Conservation (phyloP, 306 rosid species). For the Prunus salicina region DNA sequence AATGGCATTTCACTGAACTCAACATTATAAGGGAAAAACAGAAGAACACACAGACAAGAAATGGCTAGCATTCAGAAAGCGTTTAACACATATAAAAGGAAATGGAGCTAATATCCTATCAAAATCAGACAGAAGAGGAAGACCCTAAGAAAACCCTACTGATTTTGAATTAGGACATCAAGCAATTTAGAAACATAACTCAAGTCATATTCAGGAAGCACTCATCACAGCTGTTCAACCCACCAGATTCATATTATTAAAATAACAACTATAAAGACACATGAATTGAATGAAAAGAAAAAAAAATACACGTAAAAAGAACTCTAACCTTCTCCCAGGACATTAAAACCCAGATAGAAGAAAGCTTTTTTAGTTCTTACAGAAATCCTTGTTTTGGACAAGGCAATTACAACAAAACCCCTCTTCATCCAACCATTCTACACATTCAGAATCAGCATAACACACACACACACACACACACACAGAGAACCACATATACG, state of each 20-base stretch:
- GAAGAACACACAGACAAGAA: not conserved
- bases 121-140: not conserved
- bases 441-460: not conserved
- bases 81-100: not conserved
- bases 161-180: not conserved
- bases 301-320: not conserved
- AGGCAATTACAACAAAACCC: not conserved
- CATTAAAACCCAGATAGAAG: not conserved
- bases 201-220: not conserved
- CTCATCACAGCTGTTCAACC: not conserved
- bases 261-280: not conserved
- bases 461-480: not conserved
- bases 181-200: not conserved
- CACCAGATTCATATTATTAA: not conserved
- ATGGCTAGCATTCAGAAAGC: not conserved
- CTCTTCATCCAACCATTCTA: not conserved
- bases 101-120: too few species aligned
- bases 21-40: not conserved
- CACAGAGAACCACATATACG: not conserved
- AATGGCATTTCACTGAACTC: not conserved
- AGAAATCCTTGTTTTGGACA: not conserved
- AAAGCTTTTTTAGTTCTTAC: not conserved
- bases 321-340: not conserved
- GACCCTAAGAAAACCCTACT: not conserved
- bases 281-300: not conserved